Evolutionary conservation across 345 rosid species (phyloP).

Genomic region (Lagerstroemia speciosa): DNA sequence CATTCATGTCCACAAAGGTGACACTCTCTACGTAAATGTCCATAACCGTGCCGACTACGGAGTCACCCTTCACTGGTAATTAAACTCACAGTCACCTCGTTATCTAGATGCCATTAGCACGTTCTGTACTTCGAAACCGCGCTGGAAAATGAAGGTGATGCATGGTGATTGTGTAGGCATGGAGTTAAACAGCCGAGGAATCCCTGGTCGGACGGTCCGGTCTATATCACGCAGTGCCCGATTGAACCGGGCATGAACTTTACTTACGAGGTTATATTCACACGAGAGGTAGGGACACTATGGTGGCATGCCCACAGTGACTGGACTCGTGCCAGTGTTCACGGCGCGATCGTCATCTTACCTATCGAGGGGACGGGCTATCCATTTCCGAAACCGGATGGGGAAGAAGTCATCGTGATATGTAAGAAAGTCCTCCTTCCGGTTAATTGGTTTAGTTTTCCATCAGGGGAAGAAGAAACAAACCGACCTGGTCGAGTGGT

Average conservation of each 20-base stretch:
- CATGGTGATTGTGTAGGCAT: too few species aligned
- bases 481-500: too few species aligned
- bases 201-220: constrained; percentile 41
- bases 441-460: neutral
- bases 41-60: constrained; percentile 19
- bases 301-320: constrained; percentile 31
- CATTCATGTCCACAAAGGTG: constrained; percentile 16
- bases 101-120: too few species aligned
- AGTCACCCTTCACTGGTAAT: constrained; percentile 12
- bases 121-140: too few species aligned
- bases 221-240: constrained; percentile 31
- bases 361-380: constrained; percentile 15
- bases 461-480: neutral
- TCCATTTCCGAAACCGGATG: constrained; percentile 23
- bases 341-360: constrained; percentile 27
- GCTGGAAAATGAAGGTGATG: too few species aligned
- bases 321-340: constrained; percentile 21
- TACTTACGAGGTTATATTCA: constrained; percentile 15
- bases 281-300: constrained; percentile 21
- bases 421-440: constrained; percentile 10
- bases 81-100: neutral
- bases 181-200: constrained; percentile 32
- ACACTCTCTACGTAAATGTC: constrained; percentile 16
- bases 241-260: constrained; percentile 19
- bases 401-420: constrained; percentile 21